These are phyloP conservation scores for Ulota crispa DNA, from an alignment of 225 moss, liverwort and hornwort genomes.

Conservation along the genomic window DNA sequence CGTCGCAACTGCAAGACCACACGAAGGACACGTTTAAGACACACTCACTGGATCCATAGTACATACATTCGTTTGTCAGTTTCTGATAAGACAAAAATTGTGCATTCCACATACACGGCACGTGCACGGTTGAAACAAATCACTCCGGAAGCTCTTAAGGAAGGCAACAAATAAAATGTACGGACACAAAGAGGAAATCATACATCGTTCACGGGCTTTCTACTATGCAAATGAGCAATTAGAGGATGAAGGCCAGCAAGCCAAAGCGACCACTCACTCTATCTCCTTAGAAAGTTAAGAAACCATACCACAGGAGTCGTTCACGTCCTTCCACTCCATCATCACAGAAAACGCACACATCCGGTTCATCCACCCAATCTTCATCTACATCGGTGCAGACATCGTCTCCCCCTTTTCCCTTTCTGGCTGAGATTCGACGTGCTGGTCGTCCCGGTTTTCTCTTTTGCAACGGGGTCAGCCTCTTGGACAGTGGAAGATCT, in stretches of 20 bases:
- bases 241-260: not conserved
- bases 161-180: not conserved
- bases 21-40: slow-evolving; percentile 2
- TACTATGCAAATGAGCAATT: not conserved
- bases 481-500: slow-evolving; percentile 56
- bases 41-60: not conserved
- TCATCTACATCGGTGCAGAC: slow-evolving; percentile 32
- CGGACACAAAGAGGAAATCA: not conserved
- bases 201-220: too few species aligned
- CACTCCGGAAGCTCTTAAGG: not conserved
- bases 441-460: slow-evolving; percentile 46
- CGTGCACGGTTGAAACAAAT: not conserved
- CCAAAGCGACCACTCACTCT: not conserved
- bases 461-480: slow-evolving; percentile 40
- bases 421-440: slow-evolving; percentile 20
- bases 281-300: not conserved
- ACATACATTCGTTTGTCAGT: not conserved
- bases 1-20: slow-evolving; percentile 54
- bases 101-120: not conserved
- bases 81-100: not conserved
- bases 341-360: slow-evolving; percentile 58
- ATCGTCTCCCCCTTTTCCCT: slow-evolving; percentile 26
- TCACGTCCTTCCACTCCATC: slow-evolving; percentile 61
- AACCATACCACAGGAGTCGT: slow-evolving; percentile 44
- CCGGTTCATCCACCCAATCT: slow-evolving; percentile 62